phyloP scores from a whole-genome alignment of 1,139 yeast genomes.

The Debaryomyces coudertii region DNA sequence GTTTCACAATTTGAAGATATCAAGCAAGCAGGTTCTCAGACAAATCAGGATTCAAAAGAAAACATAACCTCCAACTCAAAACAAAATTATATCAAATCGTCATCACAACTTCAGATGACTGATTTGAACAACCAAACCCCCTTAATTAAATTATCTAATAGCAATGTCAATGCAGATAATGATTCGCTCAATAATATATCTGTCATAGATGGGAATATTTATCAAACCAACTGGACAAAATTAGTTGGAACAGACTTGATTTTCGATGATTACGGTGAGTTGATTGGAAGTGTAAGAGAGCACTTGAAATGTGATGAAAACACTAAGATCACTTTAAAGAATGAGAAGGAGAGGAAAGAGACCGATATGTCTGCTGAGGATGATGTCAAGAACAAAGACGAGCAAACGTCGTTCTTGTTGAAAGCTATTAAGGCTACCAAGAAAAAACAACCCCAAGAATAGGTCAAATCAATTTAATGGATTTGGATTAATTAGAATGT shows the following conservation, averaged over 20 bases:
- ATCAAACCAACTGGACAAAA: slow-evolving; percentile 77
- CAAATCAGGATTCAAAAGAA: slow-evolving; percentile 11
- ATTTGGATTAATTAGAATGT: background rate
- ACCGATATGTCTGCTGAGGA: slow-evolving; percentile 17
- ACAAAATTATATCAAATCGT: slow-evolving; percentile 37
- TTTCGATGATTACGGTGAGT: slow-evolving; percentile 60
- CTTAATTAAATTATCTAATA: slow-evolving; percentile 42
- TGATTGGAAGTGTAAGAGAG: slow-evolving; percentile 46
- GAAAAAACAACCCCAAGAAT: slow-evolving; percentile 17
- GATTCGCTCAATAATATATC: slow-evolving; percentile 33
- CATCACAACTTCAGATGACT: slow-evolving; percentile 47
- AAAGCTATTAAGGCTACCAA: slow-evolving; percentile 33
- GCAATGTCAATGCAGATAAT: slow-evolving; percentile 17
- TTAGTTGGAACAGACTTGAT: slow-evolving; percentile 82
- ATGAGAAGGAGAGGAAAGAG: slow-evolving; percentile 20
- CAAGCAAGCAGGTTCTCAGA: slow-evolving; percentile 12
- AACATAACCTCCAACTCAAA: slow-evolving; percentile 10
- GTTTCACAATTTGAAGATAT: slow-evolving; percentile 13
- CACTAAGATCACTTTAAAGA: slow-evolving; percentile 27
- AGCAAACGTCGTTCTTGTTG: slow-evolving; percentile 32
- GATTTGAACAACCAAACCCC: slow-evolving; percentile 39
- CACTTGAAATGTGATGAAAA: slow-evolving; percentile 39
- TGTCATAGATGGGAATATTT: slow-evolving; percentile 51
- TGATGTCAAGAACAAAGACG: slow-evolving; percentile 18
- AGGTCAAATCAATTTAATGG: background rate